Evolutionary conservation across 495 filamentous ascomycete genomes (phyloP), one percentile per base, ranked within the genome.

Genomic region (Xylaria palmicola): DNA sequence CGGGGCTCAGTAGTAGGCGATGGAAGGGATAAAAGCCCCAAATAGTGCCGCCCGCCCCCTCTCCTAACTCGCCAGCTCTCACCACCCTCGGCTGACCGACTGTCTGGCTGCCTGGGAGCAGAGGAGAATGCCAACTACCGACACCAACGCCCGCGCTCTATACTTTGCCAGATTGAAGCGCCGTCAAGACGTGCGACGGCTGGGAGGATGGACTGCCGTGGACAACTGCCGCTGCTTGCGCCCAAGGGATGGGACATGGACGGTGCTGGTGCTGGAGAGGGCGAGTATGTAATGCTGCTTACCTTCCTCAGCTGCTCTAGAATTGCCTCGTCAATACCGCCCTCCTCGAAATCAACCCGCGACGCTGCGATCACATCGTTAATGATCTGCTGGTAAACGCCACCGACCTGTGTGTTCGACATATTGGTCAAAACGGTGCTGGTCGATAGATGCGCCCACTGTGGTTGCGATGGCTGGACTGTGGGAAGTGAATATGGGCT

Each of bases 341-440:
- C 89, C 73, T 98, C 94, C 74, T 99, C 95, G 75, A 99, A 98
- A 74, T 97, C 93, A 68, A 93, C 88, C 74, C 90, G 84, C 68
- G 92, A 96, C 56, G 85, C 83, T 61, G 90, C 85, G 71, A 96
- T 87, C 61, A 98, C 92, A 73, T 94, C 93, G 60, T 90, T 80
- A 76, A 99, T 97, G 80, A 98, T 90, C 72, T 87, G 83, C 72
- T 88, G 80, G 79, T 97, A 99, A 62, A 97, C 86, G 60, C 74
- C 69, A 69, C 95, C 94, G 58, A 85, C 81, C 36, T 75, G 67
- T 4, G 68, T 60, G 72, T 85, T 85, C 55, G 82, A 85, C 82
- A 85, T 85, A 0, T 53, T 61, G 58, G 41, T 15, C 17, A 15
- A 36, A 15, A 7, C 34, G 36, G 17, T 20, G 30, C 19, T 43